Base-by-base conservation (phyloP, 2,329 filamentous ascomycete genomes). In the Clarireedia homoeocarpa region DNA sequence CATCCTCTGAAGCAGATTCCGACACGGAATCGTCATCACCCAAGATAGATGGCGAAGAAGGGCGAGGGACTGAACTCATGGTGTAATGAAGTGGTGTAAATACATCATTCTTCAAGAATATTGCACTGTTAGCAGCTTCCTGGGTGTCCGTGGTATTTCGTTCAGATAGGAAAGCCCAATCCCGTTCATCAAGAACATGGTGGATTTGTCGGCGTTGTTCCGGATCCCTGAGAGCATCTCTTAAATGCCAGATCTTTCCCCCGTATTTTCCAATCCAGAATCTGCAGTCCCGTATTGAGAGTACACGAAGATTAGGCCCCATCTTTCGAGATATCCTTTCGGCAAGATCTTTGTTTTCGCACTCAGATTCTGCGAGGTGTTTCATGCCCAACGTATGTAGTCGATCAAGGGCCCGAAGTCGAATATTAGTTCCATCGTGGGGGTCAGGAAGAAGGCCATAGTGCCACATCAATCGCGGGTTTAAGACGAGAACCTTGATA, bases 41-140 rank as follows among this genome's bases (percentile, higher is more conserved):
- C 7, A 54, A 27, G 15, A 54, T 27, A 1, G 52, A 54, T 9
- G 38, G 14, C 17, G 46, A 30, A 6, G 53, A 44, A 1, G 53
- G 38, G 30, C 53, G 47, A 15, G 26, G 26, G 7, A 55, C 17
- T 24, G 38, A 44, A 7, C 40, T 26, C 30, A 27, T 23, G 9
- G 10, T 9, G 40, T 48, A 48, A 34, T 51, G 46, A 47, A 38
- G 15, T 7, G 53, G 53, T 34, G 48, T 46, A n/a, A 52, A 51
- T 17, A 51, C 39, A 24, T 56, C 53, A 30, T 56, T 56, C 23
- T 40, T 56, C 15, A 56, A 42, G n/a, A 56, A 56, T 3, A 26
- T 56, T 5, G 53, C 53, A n/a, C 45, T 56, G 24, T 56, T 56
- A 17, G 53, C 53, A n/a, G 53, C 53, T 52, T 56, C 53, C 17